Base-by-base conservation (phyloP, 2,329 filamentous ascomycete genomes). In the Drechslerella coelobrocha region DNA sequence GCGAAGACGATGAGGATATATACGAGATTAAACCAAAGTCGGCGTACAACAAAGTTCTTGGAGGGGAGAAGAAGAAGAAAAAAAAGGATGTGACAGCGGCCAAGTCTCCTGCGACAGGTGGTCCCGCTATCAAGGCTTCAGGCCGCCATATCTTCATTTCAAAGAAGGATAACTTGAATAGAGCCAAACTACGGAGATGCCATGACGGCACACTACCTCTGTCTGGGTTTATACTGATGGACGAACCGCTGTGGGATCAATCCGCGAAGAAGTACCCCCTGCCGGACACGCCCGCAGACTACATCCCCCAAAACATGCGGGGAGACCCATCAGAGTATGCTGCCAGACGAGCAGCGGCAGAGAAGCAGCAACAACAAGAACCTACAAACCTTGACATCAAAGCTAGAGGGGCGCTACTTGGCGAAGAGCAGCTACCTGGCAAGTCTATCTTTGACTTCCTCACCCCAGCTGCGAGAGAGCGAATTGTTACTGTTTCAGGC, bases 371-470 rank as follows among this genome's bases (percentile, higher is more conserved):
- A 21, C 37, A 53, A 23, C 43, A 43, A 24, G 17, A 45, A 47
- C 19, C 45, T 26, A 23, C 29, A 12, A 21, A 14, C 1, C 43
- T 71, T n/a, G 66, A 71, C 37, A 63, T 63, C 31, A 72, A 72
- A 39, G 55, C 57, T 7, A 55, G 94, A 72, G 92, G 92, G 10
- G 86, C 86, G 2, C 82, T 96, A 0, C 83, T 97, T 0, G 92
- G 92, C 34, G 93, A 97, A 80, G 83, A 85, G 39, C 84, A 86
- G 34, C 81, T 97, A 0, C 92, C 92, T 0, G 91, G 91, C 0
- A 97, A 97, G 80, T 97, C 94, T 0, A 88, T 99, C 1, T 99
- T 97, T 78, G 92, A 97, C 79, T 99, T 90, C 78, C 84, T 99
- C 73, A 90, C 90, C 0, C 83, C 90, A 0, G 84, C 89, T 31